Evolutionary conservation across 176 grass and related monocot genomes (phyloP), one percentile per base, ranked within the genome.

Genomic region (Zoysia japonica): DNA sequence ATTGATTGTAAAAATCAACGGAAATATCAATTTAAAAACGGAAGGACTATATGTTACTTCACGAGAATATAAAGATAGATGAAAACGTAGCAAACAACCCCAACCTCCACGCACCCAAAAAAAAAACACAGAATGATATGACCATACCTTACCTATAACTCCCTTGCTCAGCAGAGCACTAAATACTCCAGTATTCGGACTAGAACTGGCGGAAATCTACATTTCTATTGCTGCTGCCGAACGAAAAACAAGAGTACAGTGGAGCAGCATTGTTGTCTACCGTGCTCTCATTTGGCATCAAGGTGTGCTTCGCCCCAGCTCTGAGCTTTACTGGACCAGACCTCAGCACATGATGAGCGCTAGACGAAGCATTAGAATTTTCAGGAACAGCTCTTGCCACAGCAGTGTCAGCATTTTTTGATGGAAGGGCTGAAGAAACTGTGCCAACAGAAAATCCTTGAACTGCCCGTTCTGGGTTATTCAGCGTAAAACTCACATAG

Each of bases 281-380:
- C 9, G 85, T 87, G 37, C 67, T 63, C 53, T 87, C 76, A 52
- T 72, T 87, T 59, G 80, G 89, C 47, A 77, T 83, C 66, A 90
- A 67, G 20, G 84, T 84, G 77, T 90, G 89, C 67, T 77, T 90
- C 6, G 67, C 89, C 28, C 85, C 89, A 3, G 85, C 74, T 54
- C 49, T 72, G 66, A 90, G 89, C 61, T 87, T 90, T 68, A 90
- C 80, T 2, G 77, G 85, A 0, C 89, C 80, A 49, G 81, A 62
- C 68, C 89, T 90, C 69, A 65, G 59, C 52, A 65, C 61, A 53
- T 52, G 40, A 17, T 19, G 51, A 53, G 38, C 56, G 84, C 67
- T 66, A 61, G 87, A 65, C n/a, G 66, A 81, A 84, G 81, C 49
- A 67, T 12, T 67, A 46, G 59, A 65, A 14, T 47, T 78, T 17